Base-by-base conservation (phyloP, 1,284 basidiomycete genomes). In the Cutaneotrichosporon cutaneum region DNA sequence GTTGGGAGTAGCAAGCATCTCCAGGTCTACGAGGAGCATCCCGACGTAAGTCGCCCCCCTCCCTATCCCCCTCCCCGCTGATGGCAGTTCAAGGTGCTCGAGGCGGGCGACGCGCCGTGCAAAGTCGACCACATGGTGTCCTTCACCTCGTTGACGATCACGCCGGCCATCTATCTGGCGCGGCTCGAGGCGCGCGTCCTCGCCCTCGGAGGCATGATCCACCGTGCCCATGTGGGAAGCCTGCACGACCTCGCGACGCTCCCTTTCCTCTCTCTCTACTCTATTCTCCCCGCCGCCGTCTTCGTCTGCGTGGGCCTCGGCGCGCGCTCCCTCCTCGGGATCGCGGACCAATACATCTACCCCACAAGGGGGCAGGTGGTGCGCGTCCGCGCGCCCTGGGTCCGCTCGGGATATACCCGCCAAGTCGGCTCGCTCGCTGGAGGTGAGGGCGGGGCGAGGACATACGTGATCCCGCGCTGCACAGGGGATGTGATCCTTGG, bases 241-340 rank as follows among this genome's bases (percentile, higher is more conserved):
- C 61, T 75, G n/a, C 45, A 50, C 10, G 47, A 61, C 18, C 65
- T 73, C 4, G 51, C 62, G 16, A 60, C 65, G 0, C 60, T 65
- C 18, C 48, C 64, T 27, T 16, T 63, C 39, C 39, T 35, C 3
- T 62, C 68, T 2, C 56, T 74, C 8, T 24, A 48, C 36, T n/a
- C 18, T 4, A 18, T 22, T 26, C 30, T 66, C 5, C 81, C 82
- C 8, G 81, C 82, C 21, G 87, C 85, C 0, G 73, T 93, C 1
- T 76, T 92, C 3, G 83, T 88, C 7, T 92, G 90, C 67, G 80
- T 84, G 75, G 90, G 83, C 0, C 71, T 85, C 24, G 83, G 84
- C 10, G 82, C 84, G 3, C 73, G 82, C 13, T 77, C 77, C 1
- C 76, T 86, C 0, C 81, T 81, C 16, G 82, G 82, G 6, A 80